Percentiles rank a stretch among this genome's conserved stretches.
Conservation (phyloP, 1,139 yeast species). For the Geotrichum klebahnii region DNA sequence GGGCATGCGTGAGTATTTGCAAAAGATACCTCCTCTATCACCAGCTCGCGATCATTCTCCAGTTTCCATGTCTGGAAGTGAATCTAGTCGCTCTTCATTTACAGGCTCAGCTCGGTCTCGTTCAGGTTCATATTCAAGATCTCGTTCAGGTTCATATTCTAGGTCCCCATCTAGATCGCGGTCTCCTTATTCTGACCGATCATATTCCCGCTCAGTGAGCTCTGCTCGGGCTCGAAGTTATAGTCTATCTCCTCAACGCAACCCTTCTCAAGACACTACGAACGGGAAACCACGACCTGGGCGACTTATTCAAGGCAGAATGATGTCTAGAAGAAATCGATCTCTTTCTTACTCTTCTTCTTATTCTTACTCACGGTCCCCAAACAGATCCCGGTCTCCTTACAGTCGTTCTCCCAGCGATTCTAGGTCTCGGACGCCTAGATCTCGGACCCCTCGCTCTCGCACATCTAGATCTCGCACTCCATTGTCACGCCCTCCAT, state of each 20-base stretch:
- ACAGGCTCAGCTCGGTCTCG: constrained; percentile 27
- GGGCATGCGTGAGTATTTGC: constrained; percentile 61
- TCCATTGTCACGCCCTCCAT: constrained; percentile 4
- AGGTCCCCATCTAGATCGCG: constrained; percentile 20
- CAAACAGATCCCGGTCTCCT: not conserved
- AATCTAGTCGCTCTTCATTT: constrained; percentile 18
- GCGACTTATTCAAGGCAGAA: constrained; percentile 15
- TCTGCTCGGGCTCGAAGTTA: not conserved
- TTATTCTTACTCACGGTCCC: constrained; percentile 5
- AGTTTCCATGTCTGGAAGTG: constrained; percentile 3
- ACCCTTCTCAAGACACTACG: not conserved
- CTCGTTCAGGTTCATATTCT: constrained; percentile 24
- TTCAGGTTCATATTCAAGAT: constrained; percentile 22
- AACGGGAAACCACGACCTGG: constrained; percentile 12
- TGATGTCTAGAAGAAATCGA: constrained; percentile 1
- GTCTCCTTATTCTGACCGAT: constrained; percentile 8
- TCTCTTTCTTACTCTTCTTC: not conserved
- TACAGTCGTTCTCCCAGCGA: constrained; percentile 12
- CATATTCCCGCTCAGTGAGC: constrained; percentile 5
- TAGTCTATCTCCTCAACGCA: not conserved
- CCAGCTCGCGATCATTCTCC: constrained; percentile 22
- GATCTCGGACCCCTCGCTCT: constrained; percentile 11
- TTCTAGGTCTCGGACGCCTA: constrained; percentile 10
- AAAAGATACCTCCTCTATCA: constrained; percentile 37
- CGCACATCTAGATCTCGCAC: constrained; percentile 15